These are phyloP conservation scores for Phlebiopsis flavidoalba DNA, from an alignment of 768 basidiomycete genomes.

Conservation along the genomic window DNA sequence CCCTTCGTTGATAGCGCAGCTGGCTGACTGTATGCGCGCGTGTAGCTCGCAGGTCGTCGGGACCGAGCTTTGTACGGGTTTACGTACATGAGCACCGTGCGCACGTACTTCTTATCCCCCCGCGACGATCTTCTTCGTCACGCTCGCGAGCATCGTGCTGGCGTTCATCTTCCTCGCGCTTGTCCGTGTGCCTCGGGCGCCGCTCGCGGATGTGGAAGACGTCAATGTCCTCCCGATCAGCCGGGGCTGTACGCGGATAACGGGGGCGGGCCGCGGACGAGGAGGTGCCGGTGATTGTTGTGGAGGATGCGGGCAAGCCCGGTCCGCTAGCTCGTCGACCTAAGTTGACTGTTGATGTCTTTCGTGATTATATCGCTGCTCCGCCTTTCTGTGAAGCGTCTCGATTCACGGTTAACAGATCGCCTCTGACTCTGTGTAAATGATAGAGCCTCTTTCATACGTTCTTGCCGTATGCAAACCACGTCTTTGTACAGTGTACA, in stretches of 20 bases:
- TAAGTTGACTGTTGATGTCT: background rate
- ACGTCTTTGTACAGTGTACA: background rate
- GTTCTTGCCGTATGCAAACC: background rate
- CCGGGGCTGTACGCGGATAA: background rate
- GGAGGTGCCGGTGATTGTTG: slow-evolving; percentile 9
- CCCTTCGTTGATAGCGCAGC: background rate
- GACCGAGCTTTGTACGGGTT: slow-evolving; percentile 71
- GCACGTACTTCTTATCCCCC: slow-evolving; percentile 64
- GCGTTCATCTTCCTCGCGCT: slow-evolving; percentile 42
- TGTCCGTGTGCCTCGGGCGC: slow-evolving; percentile 34
- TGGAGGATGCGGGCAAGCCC: slow-evolving; percentile 3
- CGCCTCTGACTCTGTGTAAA: too few species aligned
- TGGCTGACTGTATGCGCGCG: background rate
- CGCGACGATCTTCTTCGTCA: slow-evolving; percentile 62
- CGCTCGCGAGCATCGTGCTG: slow-evolving; percentile 32
- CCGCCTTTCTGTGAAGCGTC: too few species aligned
- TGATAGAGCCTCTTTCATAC: too few species aligned
- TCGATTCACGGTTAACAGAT: too few species aligned
- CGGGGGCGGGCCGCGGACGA: background rate
- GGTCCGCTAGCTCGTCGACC: background rate
- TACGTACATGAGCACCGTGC: slow-evolving; percentile 68
- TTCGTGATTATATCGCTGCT: too few species aligned
- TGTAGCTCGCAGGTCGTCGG: slow-evolving; percentile 59
- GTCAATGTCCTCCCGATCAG: background rate
- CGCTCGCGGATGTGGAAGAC: slow-evolving; percentile 11